Evolutionary conservation across 495 filamentous ascomycete species (phyloP).

Genomic region (Trypethelium eluteriae): DNA sequence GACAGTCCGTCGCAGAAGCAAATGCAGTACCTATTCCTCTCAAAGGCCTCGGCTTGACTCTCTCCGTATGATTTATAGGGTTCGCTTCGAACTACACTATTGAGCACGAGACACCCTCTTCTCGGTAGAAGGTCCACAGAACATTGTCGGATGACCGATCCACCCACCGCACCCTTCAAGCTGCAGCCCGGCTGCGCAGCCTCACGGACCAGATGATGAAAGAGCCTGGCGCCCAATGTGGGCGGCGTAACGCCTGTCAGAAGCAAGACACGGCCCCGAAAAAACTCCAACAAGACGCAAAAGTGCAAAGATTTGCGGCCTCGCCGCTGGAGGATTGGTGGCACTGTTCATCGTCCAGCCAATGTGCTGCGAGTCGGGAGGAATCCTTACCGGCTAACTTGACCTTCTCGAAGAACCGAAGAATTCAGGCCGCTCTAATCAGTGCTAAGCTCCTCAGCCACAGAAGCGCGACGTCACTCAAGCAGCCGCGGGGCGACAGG

Average conservation of each 20-base stretch:
- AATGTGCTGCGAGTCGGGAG: background rate
- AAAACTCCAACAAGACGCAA: background rate
- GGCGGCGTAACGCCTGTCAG: constrained; percentile 2
- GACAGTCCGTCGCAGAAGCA: background rate
- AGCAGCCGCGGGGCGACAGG: background rate
- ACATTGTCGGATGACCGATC: constrained; percentile 8
- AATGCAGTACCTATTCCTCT: background rate
- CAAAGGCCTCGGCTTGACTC: constrained; percentile 8
- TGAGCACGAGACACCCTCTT: constrained; percentile 7
- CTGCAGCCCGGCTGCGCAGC: background rate
- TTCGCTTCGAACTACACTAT: background rate
- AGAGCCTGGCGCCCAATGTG: background rate
- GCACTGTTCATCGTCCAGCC: constrained; percentile 6
- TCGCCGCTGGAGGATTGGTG: background rate
- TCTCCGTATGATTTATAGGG: background rate
- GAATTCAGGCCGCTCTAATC: constrained; percentile 1
- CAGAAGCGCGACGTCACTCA: background rate
- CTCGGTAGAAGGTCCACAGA: background rate
- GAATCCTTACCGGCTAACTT: background rate
- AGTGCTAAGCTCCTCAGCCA: background rate
- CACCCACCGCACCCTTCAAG: background rate
- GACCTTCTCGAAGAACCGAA: constrained; percentile 5
- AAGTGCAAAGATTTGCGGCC: background rate
- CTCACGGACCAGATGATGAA: constrained; percentile 7
- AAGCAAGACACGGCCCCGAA: constrained; percentile 6